phyloP scores from a whole-genome alignment of 495 filamentous ascomycete genomes.

The Acidiella bohemica region DNA sequence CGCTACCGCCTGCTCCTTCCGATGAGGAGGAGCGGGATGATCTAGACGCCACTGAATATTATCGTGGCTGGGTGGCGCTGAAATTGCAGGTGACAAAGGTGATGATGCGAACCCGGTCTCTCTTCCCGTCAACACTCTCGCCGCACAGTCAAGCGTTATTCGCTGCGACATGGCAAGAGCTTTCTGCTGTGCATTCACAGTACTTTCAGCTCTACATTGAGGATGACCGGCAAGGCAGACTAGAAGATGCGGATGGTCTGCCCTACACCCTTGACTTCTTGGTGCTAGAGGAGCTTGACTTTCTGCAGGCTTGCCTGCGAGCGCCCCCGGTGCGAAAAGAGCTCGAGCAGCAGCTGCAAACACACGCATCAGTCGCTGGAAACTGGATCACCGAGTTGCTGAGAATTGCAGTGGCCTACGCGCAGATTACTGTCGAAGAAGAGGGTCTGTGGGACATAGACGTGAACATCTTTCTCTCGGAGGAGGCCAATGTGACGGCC shows the following conservation, averaged over 20 bases:
- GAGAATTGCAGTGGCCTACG: conserved; percentile 66
- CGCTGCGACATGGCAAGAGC: conserved; percentile 71
- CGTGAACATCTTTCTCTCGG: conserved; percentile 84
- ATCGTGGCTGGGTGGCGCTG: conserved; percentile 66
- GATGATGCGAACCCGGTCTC: conserved; percentile 71
- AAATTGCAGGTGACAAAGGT: conserved; percentile 82
- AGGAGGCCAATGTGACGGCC: conserved; percentile 88
- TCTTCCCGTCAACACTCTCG: conserved; percentile 70
- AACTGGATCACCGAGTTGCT: conserved; percentile 71
- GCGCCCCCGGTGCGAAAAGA: conserved; percentile 76
- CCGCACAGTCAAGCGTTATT: conserved; percentile 70
- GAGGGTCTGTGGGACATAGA: conserved; percentile 93
- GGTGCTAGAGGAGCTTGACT: conserved; percentile 82
- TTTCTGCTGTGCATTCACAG: conserved; percentile 51
- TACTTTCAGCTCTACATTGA: conserved; percentile 76
- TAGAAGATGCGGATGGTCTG: conserved; percentile 84
- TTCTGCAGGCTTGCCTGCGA: conserved; percentile 74
- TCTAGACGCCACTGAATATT: conserved; percentile 31
- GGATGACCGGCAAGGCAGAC: conserved; percentile 66
- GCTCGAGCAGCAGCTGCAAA: conserved; percentile 54
- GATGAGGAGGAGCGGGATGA: conserved; percentile 43
- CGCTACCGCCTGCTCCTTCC: conserved; percentile 49
- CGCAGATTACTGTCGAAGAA: conserved; percentile 87
- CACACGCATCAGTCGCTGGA: conserved; percentile 39
- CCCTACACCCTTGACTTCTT: conserved; percentile 92